Conservation (phyloP, 2,329 filamentous ascomycete species). For the Cladosporium sp. region DNA sequence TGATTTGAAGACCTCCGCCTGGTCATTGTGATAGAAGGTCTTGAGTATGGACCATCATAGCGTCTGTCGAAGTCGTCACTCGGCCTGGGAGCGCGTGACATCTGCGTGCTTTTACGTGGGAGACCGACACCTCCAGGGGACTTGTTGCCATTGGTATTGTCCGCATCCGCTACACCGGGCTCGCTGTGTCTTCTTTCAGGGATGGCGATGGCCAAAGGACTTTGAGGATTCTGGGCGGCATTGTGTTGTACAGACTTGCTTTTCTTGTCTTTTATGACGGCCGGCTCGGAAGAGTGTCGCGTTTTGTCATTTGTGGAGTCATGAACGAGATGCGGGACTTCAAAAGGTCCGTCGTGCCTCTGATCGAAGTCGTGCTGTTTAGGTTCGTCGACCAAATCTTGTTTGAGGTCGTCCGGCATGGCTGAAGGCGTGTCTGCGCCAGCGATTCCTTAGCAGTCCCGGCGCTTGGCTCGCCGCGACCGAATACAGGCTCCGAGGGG, state of each 20-base stretch:
- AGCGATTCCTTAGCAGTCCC: constrained; percentile 7
- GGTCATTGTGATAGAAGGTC: constrained; percentile 36
- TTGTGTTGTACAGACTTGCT: constrained; percentile 9
- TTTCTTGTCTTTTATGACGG: not conserved
- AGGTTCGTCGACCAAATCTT: constrained; percentile 21
- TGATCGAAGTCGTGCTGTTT: constrained; percentile 38
- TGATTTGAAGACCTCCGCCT: constrained; percentile 27
- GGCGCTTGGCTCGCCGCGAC: constrained; percentile 10
- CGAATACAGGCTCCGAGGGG: not conserved
- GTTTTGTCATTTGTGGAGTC: constrained; percentile 40
- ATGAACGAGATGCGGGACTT: constrained; percentile 15
- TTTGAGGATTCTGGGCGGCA: not conserved
- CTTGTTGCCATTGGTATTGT: not conserved
- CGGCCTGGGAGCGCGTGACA: constrained; percentile 23
- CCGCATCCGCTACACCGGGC: not conserved
- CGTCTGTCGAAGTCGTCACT: constrained; percentile 35
- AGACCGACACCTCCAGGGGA: not conserved
- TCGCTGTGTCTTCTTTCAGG: constrained; percentile 13
- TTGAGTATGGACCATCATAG: constrained; percentile 35
- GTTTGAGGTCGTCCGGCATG: not conserved
- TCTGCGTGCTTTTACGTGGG: constrained; percentile 25
- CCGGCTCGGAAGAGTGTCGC: constrained; percentile 33
- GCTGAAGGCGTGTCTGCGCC: constrained; percentile 8
- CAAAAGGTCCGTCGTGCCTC: constrained; percentile 35
- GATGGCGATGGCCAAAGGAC: constrained; percentile 2